phyloP scores from a whole-genome alignment of 331 rosid species.

The Dryas integrifolia region DNA sequence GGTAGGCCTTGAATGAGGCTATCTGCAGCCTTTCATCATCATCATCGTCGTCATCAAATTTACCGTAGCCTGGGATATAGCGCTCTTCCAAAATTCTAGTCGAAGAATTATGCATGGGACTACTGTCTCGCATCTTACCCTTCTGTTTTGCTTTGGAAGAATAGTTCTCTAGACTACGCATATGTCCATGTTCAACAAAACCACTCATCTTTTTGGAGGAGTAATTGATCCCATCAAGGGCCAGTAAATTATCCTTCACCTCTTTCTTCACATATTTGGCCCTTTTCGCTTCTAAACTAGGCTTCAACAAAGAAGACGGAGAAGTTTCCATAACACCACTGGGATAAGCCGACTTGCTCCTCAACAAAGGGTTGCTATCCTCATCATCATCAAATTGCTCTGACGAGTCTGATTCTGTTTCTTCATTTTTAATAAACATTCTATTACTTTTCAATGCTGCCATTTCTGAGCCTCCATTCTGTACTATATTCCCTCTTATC shows the following conservation, averaged over 20 bases:
- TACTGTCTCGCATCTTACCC: constrained; percentile 55
- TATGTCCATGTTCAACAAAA: constrained; percentile 45
- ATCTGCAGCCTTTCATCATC: constrained; percentile 43
- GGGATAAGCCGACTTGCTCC: constrained; percentile 67
- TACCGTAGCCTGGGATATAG: constrained; percentile 43
- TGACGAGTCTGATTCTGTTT: constrained; percentile 91
- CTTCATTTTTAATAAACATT: constrained; percentile 54
- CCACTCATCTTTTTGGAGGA: constrained; percentile 44
- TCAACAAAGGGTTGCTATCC: constrained; percentile 66
- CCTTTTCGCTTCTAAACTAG: constrained; percentile 57
- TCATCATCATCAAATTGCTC: constrained; percentile 80
- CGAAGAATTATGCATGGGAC: constrained; percentile 41
- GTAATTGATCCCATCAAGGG: constrained; percentile 38
- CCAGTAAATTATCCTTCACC: constrained; percentile 33
- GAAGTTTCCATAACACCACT: constrained; percentile 55
- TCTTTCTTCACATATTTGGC: constrained; percentile 52
- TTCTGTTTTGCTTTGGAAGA: constrained; percentile 64
- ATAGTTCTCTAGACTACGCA: constrained; percentile 42
- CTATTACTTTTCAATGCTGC: constrained; percentile 44
- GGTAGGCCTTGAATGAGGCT: constrained; percentile 41
- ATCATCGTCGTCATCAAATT: constrained; percentile 43
- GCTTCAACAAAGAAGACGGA: constrained; percentile 45
- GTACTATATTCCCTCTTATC: constrained; percentile 44
- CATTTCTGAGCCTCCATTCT: constrained; percentile 55
- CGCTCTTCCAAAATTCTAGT: constrained; percentile 48